Conservation (phyloP, 768 basidiomycete species). For the Hygrophoropsis aurantiaca region DNA sequence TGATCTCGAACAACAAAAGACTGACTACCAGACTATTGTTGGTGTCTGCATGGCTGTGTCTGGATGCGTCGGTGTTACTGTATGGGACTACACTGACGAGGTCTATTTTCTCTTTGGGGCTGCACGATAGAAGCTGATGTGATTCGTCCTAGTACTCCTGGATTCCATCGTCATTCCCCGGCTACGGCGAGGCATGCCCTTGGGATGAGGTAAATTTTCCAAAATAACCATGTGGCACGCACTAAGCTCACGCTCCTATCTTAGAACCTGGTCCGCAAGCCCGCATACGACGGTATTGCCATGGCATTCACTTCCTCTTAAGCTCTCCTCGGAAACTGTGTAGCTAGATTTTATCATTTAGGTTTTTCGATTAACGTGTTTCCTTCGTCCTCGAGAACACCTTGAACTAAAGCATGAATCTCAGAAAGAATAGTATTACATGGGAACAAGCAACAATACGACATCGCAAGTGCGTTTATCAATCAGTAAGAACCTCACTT, state of each 20-base stretch:
- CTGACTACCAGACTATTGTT: constrained; percentile 58
- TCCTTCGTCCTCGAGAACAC: too few relatives aligned
- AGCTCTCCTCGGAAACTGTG: background rate
- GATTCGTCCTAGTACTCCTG: constrained; percentile 31
- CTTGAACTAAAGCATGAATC: background rate
- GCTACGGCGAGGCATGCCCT: constrained; percentile 29
- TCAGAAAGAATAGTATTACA: background rate
- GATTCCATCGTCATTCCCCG: constrained; percentile 31
- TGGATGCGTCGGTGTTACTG: constrained; percentile 36
- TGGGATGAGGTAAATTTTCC: constrained; percentile 28
- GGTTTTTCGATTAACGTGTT: too few relatives aligned
- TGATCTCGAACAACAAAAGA: constrained; percentile 50
- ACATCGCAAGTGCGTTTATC: too few relatives aligned
- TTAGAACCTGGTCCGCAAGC: constrained; percentile 43
- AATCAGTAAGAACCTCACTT: too few relatives aligned
- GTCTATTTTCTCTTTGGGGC: constrained; percentile 4
- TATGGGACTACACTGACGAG: constrained; percentile 45
- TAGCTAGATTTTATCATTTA: too few relatives aligned
- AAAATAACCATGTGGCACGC: too few relatives aligned
- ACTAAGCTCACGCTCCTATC: too few relatives aligned
- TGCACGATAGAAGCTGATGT: background rate
- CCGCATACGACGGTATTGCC: constrained; percentile 47
- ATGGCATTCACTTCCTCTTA: constrained; percentile 20
- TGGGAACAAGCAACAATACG: too few relatives aligned
- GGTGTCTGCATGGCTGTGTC: constrained; percentile 46